Conservation (phyloP, 139 green algal genomes). For the Trebouxia sp. region DNA sequence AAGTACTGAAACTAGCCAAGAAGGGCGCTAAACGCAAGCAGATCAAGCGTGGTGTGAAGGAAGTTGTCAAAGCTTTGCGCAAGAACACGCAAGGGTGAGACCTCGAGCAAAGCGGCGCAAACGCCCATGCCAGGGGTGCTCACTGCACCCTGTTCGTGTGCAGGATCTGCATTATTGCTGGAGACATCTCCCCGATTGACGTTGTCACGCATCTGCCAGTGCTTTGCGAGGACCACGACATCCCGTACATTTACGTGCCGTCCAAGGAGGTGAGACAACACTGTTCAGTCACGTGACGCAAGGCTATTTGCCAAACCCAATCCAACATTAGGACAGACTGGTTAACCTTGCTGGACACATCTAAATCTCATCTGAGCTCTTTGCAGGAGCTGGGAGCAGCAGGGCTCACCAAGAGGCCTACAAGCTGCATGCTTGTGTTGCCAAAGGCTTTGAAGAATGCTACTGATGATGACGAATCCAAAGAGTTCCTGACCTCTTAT, state of each 20-base stretch:
- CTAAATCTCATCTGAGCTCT: background rate
- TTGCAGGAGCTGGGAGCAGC: slow-evolving; percentile 88
- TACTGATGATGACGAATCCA: slow-evolving; percentile 55
- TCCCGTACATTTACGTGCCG: slow-evolving; percentile 97
- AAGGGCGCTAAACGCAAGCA: slow-evolving; percentile 95
- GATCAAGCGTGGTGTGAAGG: slow-evolving; percentile 96
- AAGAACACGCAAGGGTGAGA: slow-evolving; percentile 92
- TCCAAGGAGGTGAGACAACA: slow-evolving; percentile 83
- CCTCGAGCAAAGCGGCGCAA: background rate
- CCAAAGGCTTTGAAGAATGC: slow-evolving; percentile 71
- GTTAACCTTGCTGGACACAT: background rate
- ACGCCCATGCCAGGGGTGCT: background rate
- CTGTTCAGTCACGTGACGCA: too few relatives aligned
- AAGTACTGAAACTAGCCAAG: slow-evolving; percentile 89
- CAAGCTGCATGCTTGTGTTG: slow-evolving; percentile 96
- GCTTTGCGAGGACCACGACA: slow-evolving; percentile 91
- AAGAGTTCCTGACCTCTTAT: slow-evolving; percentile 76
- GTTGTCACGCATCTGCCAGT: slow-evolving; percentile 97
- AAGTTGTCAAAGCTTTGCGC: slow-evolving; percentile 96
- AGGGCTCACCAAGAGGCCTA: slow-evolving; percentile 95
- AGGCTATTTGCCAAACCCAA: too few relatives aligned
- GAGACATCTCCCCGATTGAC: slow-evolving; percentile 97
- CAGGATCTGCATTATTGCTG: slow-evolving; percentile 94
- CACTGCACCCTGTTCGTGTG: background rate
- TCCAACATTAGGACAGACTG: background rate